Conservation (phyloP, 1,139 yeast species). For the Geotrichum phurueaensis region DNA sequence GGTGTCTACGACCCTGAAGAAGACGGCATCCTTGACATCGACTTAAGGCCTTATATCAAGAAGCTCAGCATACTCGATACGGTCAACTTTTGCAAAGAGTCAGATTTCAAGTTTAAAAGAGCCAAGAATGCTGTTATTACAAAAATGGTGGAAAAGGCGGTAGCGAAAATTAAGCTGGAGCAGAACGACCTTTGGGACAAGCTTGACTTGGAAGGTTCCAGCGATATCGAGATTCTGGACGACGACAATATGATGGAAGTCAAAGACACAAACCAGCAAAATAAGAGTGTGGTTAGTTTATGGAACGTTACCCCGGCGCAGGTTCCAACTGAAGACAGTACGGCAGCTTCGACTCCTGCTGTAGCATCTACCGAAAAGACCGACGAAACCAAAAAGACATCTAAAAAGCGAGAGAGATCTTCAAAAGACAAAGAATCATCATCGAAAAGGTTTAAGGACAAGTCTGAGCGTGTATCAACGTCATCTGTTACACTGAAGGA, state of each 20-base stretch:
- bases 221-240: constrained; percentile 42
- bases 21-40: constrained; percentile 13
- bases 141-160: constrained; percentile 52
- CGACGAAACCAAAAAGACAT: constrained; percentile 32
- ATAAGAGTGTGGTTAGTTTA: constrained; percentile 64
- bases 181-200: constrained; percentile 38
- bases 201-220: constrained; percentile 33
- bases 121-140: constrained; percentile 52
- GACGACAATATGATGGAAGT: constrained; percentile 54
- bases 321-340: constrained; percentile 14
- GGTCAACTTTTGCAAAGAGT: constrained; percentile 24
- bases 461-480: constrained; percentile 25
- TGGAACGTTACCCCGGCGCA: constrained; percentile 46
- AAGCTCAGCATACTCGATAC: constrained; percentile 23
- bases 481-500: constrained; percentile 52
- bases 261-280: constrained; percentile 49
- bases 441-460: constrained; percentile 33
- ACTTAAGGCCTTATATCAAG: constrained; percentile 17
- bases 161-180: constrained; percentile 40
- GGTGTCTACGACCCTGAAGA: constrained; percentile 11
- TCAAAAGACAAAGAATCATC: constrained; percentile 34
- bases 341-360: constrained; percentile 13
- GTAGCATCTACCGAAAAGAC: constrained; percentile 20
- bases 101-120: constrained; percentile 21
- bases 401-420: constrained; percentile 31